Percentiles rank a stretch among this genome's conserved stretches.
phyloP scores from a whole-genome alignment of 805 yeast genomes.

The Wickerhamiella hasegawae region DNA sequence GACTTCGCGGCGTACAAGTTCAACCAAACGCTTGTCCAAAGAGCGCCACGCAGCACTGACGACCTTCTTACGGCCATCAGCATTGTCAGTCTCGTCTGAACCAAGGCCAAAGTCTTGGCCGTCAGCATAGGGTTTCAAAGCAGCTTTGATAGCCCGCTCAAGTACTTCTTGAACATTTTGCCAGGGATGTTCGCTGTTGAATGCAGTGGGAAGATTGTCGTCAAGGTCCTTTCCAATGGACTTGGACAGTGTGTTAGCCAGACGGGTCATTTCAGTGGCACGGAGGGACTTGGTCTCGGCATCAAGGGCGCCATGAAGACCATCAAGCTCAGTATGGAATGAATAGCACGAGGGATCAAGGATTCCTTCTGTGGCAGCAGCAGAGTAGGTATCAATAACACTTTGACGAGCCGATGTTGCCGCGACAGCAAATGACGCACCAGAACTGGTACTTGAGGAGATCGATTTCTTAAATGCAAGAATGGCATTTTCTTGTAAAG shows the following conservation, averaged over 20 bases:
- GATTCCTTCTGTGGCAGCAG: conserved; percentile 24
- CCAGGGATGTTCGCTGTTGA: conserved; percentile 41
- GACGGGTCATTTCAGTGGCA: conserved; percentile 26
- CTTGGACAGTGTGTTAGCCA: conserved; percentile 23
- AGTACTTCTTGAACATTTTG: conserved; percentile 36
- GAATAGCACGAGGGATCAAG: conserved; percentile 18
- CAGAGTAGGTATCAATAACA: conserved; percentile 15
- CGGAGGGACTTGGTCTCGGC: conserved; percentile 21
- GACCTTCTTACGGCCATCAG: conserved; percentile 27
- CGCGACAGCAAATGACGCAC: neutral
- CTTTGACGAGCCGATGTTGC: neutral
- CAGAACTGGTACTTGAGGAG: neutral
- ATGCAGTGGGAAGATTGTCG: conserved; percentile 32
- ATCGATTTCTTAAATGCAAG: conserved; percentile 11
- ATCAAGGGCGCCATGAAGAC: conserved; percentile 21
- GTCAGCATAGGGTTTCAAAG: conserved; percentile 20
- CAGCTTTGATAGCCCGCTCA: conserved; percentile 19
- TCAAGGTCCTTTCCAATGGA: conserved; percentile 12
- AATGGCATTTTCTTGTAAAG: conserved; percentile 24
- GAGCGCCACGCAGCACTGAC: conserved; percentile 47
- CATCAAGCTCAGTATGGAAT: conserved; percentile 12
- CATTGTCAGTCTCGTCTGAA: conserved; percentile 28
- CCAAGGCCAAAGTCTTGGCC: conserved; percentile 52
- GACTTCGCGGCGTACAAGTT: conserved; percentile 48
- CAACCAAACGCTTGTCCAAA: conserved; percentile 42